Percentiles rank a stretch among this genome's conserved stretches.
Evolutionary conservation across 1,284 basidiomycete species (phyloP).

Genomic region (Violaceomyces palustris): DNA sequence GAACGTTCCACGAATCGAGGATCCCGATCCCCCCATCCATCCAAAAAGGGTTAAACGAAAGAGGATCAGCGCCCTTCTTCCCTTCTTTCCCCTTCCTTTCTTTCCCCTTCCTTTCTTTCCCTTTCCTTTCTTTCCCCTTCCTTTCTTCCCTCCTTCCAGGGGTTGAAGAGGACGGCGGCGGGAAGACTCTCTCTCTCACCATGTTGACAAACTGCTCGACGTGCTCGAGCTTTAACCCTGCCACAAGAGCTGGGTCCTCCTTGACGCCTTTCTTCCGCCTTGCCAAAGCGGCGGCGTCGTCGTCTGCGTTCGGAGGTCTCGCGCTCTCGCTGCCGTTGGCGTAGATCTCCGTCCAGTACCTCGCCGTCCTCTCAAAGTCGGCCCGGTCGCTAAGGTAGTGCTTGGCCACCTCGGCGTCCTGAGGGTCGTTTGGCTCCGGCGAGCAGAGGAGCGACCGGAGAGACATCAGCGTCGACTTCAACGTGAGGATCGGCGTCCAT

Average conservation of each 20-base stretch:
- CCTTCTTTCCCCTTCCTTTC: too few species aligned
- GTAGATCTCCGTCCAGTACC: conserved; percentile 66
- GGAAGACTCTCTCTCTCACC: conserved; percentile 6
- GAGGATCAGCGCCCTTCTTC: too few species aligned
- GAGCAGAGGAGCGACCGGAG: conserved; percentile 91
- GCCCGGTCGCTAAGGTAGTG: conserved; percentile 83
- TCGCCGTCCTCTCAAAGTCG: conserved; percentile 86
- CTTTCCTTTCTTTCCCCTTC: too few species aligned
- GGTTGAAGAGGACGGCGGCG: too few species aligned
- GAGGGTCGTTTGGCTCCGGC: conserved; percentile 93
- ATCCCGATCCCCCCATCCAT: too few species aligned
- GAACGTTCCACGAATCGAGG: too few species aligned
- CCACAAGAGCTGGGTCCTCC: conserved; percentile 53
- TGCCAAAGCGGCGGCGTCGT: conserved; percentile 13
- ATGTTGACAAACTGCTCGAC: conserved; percentile 56
- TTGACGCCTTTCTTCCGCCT: conserved; percentile 32
- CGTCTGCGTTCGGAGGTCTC: conserved; percentile 46
- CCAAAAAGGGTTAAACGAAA: too few species aligned
- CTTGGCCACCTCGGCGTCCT: conserved; percentile 89
- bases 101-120: too few species aligned
- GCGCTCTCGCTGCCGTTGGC: conserved; percentile 35
- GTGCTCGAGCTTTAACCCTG: conserved; percentile 56
- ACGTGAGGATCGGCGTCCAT: conserved; percentile 61
- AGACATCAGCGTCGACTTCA: conserved; percentile 94
- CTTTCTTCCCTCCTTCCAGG: too few species aligned